Percentiles rank a stretch among this genome's conserved stretches.
These are phyloP conservation scores for Phytopythium aichiense DNA, from an alignment of 352 stramenopile genomes.

Conservation along the genomic window DNA sequence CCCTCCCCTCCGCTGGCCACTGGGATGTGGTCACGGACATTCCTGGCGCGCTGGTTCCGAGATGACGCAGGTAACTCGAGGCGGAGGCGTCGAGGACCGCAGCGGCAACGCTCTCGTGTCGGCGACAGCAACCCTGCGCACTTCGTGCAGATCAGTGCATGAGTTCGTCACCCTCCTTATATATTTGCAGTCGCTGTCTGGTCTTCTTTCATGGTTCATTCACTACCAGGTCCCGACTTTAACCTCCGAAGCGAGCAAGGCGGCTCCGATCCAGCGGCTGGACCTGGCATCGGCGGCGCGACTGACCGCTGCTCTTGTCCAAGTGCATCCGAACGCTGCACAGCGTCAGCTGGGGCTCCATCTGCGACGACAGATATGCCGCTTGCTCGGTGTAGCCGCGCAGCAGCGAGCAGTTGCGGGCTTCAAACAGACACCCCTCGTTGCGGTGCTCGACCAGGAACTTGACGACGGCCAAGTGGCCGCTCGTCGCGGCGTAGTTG, in stretches of 20 bases:
- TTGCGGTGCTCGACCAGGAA: constrained; percentile 28
- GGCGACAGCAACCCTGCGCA: background rate
- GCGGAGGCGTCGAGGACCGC: background rate
- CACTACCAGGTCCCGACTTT: background rate
- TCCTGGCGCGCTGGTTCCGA: background rate
- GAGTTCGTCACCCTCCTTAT: background rate
- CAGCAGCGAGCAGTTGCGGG: constrained; percentile 21
- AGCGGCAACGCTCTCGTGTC: background rate
- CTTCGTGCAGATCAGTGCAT: background rate
- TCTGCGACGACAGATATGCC: constrained; percentile 18
- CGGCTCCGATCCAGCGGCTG: background rate
- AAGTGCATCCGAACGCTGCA: constrained; percentile 16
- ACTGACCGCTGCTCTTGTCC: background rate
- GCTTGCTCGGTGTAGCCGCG: constrained; percentile 22
- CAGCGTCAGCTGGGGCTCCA: constrained; percentile 22
- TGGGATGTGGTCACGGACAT: constrained; percentile 1
- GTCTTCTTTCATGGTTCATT: background rate
- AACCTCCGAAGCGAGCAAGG: background rate
- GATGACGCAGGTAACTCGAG: background rate
- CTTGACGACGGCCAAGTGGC: constrained; percentile 20
- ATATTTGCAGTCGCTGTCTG: background rate
- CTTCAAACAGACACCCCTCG: constrained; percentile 31
- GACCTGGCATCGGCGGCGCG: constrained; percentile 14
- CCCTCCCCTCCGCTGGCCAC: background rate
- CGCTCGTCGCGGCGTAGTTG: constrained; percentile 20